A percentile compares a stretch with the other conserved stretches of the same genome.
phyloP scores from a whole-genome alignment of 768 basidiomycete species.

The Lyophyllum shimeji region DNA sequence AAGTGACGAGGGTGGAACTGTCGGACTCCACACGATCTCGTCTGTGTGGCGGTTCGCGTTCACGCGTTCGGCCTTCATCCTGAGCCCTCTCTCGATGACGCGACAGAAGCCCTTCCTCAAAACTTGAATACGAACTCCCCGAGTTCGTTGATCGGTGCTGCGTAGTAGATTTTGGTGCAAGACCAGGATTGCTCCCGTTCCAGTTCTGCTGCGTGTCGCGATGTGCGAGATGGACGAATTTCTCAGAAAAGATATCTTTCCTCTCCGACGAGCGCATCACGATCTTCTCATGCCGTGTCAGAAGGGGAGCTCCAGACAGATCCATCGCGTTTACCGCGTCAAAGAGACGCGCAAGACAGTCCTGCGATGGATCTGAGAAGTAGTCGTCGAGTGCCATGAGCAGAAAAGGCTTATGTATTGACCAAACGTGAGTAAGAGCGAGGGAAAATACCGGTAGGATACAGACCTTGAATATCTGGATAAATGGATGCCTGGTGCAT shows the following conservation, averaged over 20 bases:
- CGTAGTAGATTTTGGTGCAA: constrained; percentile 24
- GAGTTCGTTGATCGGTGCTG: constrained; percentile 54
- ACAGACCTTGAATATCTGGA: constrained; percentile 90
- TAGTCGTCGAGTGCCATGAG: constrained; percentile 95
- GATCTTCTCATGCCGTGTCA: constrained; percentile 82
- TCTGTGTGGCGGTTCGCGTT: constrained; percentile 24
- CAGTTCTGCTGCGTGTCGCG: constrained; percentile 26
- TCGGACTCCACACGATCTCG: constrained; percentile 37
- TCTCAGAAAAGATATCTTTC: constrained; percentile 90
- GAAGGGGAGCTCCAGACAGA: constrained; percentile 69
- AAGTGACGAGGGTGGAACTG: constrained; percentile 30
- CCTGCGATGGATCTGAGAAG: constrained; percentile 84
- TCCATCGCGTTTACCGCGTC: constrained; percentile 94
- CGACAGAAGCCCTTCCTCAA: constrained; percentile 65
- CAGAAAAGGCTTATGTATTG: constrained; percentile 72
- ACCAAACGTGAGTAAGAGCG: background rate
- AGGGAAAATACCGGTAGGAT: background rate
- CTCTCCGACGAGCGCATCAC: constrained; percentile 89
- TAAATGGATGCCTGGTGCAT: constrained; percentile 89
- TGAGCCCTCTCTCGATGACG: constrained; percentile 29
- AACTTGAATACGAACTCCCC: constrained; percentile 63
- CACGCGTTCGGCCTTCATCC: constrained; percentile 37
- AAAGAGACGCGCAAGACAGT: constrained; percentile 86
- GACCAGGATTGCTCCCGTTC: constrained; percentile 22
- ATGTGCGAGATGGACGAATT: constrained; percentile 48